Evolutionary conservation across 1,139 yeast genomes (phyloP), one percentile per base, ranked within the genome.

Genomic region (Scheffersomyces titani): DNA sequence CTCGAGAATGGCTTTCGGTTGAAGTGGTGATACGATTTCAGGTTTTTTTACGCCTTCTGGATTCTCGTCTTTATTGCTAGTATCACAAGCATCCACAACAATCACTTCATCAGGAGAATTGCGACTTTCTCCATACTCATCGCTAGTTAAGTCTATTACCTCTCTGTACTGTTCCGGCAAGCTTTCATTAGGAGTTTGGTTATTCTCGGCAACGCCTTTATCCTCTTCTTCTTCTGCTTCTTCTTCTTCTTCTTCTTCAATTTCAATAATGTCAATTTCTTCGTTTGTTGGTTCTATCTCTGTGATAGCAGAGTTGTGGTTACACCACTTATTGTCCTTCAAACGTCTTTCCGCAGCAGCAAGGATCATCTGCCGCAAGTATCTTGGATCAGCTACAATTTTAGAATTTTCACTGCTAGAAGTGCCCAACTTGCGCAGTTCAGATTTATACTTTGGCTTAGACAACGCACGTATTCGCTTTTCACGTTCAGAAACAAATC

Each of bases 331-430:
- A 5, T 81, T 72, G 65, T 89, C 94, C 19, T 72, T 67, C 7
- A 78, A 68, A 55, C 97, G 73, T 60, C 89, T 72, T 59, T 87
- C 87, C 0, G 96, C 90, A 1, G 97, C 97, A 56, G 78, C 80
- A 5, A 86, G 74, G 51, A 88, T 84, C 62, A 87, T 73, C 47
- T 79, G 83, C 52, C 85, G 73, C 52, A 82, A 59, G 5, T 78
- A 70, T 61, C 51, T 66, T 55, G 59, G 68, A 30, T 55, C 57
- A 6, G 24, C 52, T 46, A 45, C 45, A 0, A 54, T 55, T 19
- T 55, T 56, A 18, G 52, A 36, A 2, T 54, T 48, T n/a, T 57
- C 51, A 6, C 54, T 50, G 6, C 30, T 45, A 2, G 21, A 19
- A 19, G 49, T 46, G 0, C 83, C 82, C 50, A 78, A 61, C 52